phyloP scores from a whole-genome alignment of 2,329 filamentous ascomycete species.

The Neurospora crassa region DNA sequence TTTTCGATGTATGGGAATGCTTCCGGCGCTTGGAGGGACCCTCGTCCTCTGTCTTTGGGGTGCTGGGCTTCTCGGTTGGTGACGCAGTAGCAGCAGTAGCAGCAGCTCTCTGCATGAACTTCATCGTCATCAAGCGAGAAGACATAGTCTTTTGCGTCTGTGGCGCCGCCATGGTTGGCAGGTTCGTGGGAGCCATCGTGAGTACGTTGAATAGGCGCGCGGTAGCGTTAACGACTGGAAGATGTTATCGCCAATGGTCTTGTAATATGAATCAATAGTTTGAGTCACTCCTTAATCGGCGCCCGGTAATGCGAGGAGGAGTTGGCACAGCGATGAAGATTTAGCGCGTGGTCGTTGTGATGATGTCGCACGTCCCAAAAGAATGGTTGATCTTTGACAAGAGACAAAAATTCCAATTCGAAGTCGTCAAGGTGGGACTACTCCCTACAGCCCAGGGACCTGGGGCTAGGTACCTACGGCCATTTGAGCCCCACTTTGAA shows the following conservation, averaged over 20 bases:
- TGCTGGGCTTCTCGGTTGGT: constrained; percentile 31
- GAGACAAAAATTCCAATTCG: neutral
- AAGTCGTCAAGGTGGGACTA: neutral
- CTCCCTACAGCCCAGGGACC: neutral
- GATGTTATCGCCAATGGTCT: neutral
- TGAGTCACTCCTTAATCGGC: neutral
- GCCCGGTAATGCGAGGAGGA: neutral
- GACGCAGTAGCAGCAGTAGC: constrained; percentile 39
- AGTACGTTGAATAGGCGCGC: neutral
- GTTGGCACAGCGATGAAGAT: neutral
- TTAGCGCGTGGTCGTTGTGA: neutral
- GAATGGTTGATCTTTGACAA: neutral
- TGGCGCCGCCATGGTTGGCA: constrained; percentile 17
- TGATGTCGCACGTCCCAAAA: neutral
- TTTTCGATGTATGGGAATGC: constrained; percentile 24
- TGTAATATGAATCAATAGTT: neutral
- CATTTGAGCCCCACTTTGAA: neutral
- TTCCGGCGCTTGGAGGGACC: constrained; percentile 57
- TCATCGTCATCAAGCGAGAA: constrained; percentile 84
- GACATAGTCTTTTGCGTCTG: constrained; percentile 61
- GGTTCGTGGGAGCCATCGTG: constrained; percentile 15
- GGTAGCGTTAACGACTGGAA: neutral
- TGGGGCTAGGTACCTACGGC: neutral
- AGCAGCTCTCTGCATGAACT: constrained; percentile 90
- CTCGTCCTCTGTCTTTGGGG: constrained; percentile 36